These are phyloP conservation scores for Podila verticillata DNA, from an alignment of 192 early-diverging fungal species.

Conservation along the genomic window DNA sequence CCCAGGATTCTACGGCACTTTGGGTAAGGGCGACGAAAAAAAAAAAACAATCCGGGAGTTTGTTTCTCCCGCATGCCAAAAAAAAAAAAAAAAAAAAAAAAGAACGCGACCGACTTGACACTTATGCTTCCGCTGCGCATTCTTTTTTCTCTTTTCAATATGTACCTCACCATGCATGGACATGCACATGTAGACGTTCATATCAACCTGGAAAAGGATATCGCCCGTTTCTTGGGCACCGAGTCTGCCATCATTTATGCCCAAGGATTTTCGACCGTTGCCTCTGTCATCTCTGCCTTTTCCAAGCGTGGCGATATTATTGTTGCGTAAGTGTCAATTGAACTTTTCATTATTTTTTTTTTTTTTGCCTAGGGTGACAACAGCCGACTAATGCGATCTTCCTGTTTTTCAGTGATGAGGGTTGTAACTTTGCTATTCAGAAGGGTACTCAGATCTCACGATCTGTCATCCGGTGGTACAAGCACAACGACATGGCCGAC, in stretches of 20 bases:
- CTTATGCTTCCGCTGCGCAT: neutral
- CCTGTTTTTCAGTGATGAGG: constrained; percentile 77
- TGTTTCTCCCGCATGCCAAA: no score
- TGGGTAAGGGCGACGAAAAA: constrained; percentile 25
- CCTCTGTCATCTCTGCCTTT: constrained; percentile 94
- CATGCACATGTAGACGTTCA: constrained; percentile 80
- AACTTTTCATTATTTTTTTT: neutral
- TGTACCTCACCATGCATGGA: neutral
- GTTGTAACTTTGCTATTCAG: constrained; percentile 87
- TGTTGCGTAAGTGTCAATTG: constrained; percentile 69
- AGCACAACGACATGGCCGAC: constrained; percentile 98
- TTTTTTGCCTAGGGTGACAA: neutral
- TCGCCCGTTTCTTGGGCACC: constrained; percentile 87
- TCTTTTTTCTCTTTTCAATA: neutral
- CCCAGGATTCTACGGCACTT: constrained; percentile 94
- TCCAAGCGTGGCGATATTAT: constrained; percentile 96
- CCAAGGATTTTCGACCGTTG: constrained; percentile 93
- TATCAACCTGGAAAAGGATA: constrained; percentile 87
- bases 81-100: no score
- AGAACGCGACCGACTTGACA: neutral
- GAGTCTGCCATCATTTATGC: constrained; percentile 93
- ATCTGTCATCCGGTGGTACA: constrained; percentile 88
- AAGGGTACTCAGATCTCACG: constrained; percentile 93
- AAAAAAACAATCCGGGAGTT: no score
- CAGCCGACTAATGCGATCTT: neutral